Percentiles rank a stretch among this genome's conserved stretches.
phyloP scores from a whole-genome alignment of 352 stramenopile species.

The Pythium grandisporangium region DNA sequence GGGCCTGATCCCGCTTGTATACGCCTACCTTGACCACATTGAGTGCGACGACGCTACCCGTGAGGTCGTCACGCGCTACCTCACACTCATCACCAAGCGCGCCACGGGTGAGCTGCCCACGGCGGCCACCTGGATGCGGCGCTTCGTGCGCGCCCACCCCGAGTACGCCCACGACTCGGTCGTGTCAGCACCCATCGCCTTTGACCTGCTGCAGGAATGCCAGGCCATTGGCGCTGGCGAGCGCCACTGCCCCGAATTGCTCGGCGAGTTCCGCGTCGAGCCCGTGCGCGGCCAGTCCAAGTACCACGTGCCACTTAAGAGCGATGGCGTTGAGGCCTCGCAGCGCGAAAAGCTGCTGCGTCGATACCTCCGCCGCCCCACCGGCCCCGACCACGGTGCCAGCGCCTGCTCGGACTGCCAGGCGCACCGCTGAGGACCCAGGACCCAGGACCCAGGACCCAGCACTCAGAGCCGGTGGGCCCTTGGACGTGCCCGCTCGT shows the following conservation, averaged over 20 bases:
- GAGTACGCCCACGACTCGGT: conserved; percentile 95
- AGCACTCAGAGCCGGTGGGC: too few relatives aligned
- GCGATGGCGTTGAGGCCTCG: conserved; percentile 58
- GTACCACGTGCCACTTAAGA: conserved; percentile 92
- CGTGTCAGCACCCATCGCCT: conserved; percentile 71
- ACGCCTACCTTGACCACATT: conserved; percentile 97
- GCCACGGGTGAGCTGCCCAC: conserved; percentile 94
- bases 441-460: too few relatives aligned
- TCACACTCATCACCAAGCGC: conserved; percentile 91
- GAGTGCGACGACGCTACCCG: conserved; percentile 92
- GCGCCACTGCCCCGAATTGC: conserved; percentile 87
- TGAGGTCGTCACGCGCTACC: conserved; percentile 57
- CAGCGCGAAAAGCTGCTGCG: conserved; percentile 66
- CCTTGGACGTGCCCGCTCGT: too few relatives aligned
- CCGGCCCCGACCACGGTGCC: too few relatives aligned
- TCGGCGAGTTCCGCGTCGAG: conserved; percentile 91
- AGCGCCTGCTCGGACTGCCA: conserved; percentile 15
- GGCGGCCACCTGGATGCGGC: conserved; percentile 94
- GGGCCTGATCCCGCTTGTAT: conserved; percentile 94
- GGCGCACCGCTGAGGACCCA: too few relatives aligned
- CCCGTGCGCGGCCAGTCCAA: conserved; percentile 85
- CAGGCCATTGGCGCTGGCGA: conserved; percentile 94
- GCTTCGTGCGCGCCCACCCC: conserved; percentile 92
- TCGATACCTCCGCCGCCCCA: conserved; percentile 22
- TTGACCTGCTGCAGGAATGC: conserved; percentile 94